Evolutionary conservation across 2,329 filamentous ascomycete species (phyloP), one percentile per base, ranked within the genome.

Genomic region (Penicillium sp.): DNA sequence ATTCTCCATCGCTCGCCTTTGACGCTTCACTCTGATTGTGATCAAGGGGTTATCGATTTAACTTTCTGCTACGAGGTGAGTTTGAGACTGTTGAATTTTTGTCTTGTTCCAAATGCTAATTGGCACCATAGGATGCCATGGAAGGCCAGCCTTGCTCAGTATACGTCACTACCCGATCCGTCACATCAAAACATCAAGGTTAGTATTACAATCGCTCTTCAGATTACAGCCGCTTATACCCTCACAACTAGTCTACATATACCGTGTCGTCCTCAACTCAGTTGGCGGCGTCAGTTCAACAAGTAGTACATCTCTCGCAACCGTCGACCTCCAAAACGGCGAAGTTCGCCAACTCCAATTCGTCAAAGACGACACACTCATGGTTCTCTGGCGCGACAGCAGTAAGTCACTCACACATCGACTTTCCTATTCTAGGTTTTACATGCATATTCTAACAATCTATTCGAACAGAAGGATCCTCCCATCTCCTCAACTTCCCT

Each of bases 1-100:
- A 87, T 92, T 12, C 78, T 87, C 6, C 87, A 91, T 65, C 87
- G 87, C 4, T 80, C 81, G 33, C 76, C 82, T 4, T 61, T 83
- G 68, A 62, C 78, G 77, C 65, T 83, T 65, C 68, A 83, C 70
- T 58, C 74, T 6, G 70, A 75, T 10, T 70, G 73, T 35, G 70
- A 73, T 38, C 65, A 68, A 10, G 61, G 62, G 6, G 67, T 73
- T 27, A 73, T 83, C 53, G 87, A 90, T 68, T 76, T 88, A 61
- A 79, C 78, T 21, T 85, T 91, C 81, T 80, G 78, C 25, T 77
- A 74, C 45, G 78, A 81, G 68, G 80, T 80, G 73, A 59, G 70
- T 12, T 25, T 23, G 17, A 17, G 23, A 35, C 7, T 39, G 4
- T 15, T 21, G 7, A 1, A 1, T 9, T 23, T 36, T 29, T 1